Evolutionary conservation across 352 stramenopile species (phyloP).

Genomic region (Phytophthora capsici): DNA sequence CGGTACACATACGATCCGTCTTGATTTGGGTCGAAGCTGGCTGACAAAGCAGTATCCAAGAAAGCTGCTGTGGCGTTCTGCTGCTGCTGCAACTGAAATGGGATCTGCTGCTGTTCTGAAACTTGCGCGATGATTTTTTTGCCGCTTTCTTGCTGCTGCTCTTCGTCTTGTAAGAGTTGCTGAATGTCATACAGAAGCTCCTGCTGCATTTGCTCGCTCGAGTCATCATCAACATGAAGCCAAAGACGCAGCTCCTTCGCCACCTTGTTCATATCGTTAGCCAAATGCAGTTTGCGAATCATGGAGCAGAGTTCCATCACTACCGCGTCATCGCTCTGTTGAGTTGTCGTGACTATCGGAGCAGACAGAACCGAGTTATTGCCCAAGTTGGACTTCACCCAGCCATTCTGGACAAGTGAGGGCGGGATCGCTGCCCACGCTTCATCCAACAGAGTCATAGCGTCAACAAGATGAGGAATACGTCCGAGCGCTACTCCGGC

Average conservation of each 20-base stretch:
- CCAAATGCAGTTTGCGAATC: constrained; percentile 35
- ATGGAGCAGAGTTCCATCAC: constrained; percentile 48
- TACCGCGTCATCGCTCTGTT: constrained; percentile 43
- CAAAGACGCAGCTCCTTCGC: constrained; percentile 51
- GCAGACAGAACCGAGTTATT: constrained; percentile 3
- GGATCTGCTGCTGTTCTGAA: constrained; percentile 10
- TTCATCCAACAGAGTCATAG: constrained; percentile 51
- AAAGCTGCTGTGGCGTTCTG: constrained; percentile 12
- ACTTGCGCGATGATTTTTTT: constrained; percentile 1
- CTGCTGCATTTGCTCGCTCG: constrained; percentile 60
- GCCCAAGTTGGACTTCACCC: constrained; percentile 41
- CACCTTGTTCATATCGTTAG: constrained; percentile 40
- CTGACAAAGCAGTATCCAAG: constrained; percentile 11
- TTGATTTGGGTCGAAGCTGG: constrained; percentile 15
- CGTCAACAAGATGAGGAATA: constrained; percentile 49
- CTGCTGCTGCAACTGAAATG: constrained; percentile 22
- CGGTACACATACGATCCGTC: constrained; percentile 8
- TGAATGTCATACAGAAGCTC: constrained; percentile 53
- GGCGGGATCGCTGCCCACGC: constrained; percentile 40
- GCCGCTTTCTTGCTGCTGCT: constrained; percentile 26
- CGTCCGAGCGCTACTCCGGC: constrained; percentile 46
- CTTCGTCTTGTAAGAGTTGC: constrained; percentile 49
- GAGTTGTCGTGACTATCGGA: neutral
- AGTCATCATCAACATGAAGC: constrained; percentile 51
- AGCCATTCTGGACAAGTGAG: constrained; percentile 34